Evolutionary conservation across 2,329 filamentous ascomycete genomes (phyloP), one percentile per base, ranked within the genome.

Genomic region (Bipolaris sorokiniana): DNA sequence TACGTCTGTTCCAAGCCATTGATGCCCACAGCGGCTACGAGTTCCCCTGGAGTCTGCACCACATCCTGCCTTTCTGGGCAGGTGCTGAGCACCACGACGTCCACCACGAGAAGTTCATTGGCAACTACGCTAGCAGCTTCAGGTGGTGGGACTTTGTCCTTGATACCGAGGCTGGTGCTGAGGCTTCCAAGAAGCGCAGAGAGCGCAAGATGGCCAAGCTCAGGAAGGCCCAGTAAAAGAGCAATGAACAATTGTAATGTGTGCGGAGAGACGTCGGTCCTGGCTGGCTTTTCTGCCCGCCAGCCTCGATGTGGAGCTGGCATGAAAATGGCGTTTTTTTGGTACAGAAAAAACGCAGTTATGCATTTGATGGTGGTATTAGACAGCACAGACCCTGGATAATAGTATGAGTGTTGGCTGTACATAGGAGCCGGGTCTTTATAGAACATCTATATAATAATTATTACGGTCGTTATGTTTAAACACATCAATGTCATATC

Each of bases 11-110:
- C 86, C 95, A 99, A 82, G 95, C 95, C 71, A 96, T 99, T 76
- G 95, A 99, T 77, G 90, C 95, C 28, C 95, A 99, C 83, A 95
- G 90, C 71, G 95, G 95, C 63, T 99, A 98, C 79, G 95, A 99
- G 76, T 98, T 99, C 81, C 95, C 95, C 60, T 99, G 93, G 92
- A 94, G 90, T 73, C 81, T 99, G 80, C 92, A 93, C 79, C 91
- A 97, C 79, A 90, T 98, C 83, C 82, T 99, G 49, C 95, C 95
- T 34, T 93, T 99, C 86, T 99, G 95, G 95, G 94, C 94, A 53
- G 95, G 95, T 61, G 95, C 95, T 53, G 88, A 96, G 70, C 94
- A 98, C 81, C 95, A 99, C 81, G 95, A 99, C 74, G 83, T 92
- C 42, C 95, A 99, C 81, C 95, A 99, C 81, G 95, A 99, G 83